Conservation (phyloP, 345 rosid species). For the Eucalyptus lansdowneana region DNA sequence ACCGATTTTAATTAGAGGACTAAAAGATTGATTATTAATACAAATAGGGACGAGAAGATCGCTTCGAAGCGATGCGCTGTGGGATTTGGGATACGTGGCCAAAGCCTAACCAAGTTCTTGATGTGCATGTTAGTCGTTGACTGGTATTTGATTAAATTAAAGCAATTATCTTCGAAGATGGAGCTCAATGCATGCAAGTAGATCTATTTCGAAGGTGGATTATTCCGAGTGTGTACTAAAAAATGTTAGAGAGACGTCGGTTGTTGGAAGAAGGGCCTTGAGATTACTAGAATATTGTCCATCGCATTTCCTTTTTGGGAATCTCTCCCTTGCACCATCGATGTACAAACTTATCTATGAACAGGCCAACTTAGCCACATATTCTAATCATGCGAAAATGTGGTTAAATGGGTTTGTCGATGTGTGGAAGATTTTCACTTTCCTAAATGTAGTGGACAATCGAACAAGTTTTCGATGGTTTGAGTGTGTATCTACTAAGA, state of each 20-base stretch:
- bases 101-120: not conserved
- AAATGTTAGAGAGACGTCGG: not conserved
- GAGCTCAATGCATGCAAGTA: not conserved
- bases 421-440: not conserved
- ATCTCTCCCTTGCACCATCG: not conserved
- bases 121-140: not conserved
- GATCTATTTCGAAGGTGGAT: not conserved
- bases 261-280: not conserved
- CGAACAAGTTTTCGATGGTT: not conserved
- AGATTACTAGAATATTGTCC: not conserved
- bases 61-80: not conserved
- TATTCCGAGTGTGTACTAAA: not conserved
- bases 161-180: not conserved
- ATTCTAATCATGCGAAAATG: not conserved
- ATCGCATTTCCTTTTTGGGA: not conserved
- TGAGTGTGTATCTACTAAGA: not conserved
- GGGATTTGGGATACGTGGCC: not conserved
- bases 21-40: not conserved
- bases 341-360: not conserved
- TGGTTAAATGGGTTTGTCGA: not conserved
- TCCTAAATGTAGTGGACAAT: not conserved
- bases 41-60: not conserved
- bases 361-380: not conserved
- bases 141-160: not conserved
- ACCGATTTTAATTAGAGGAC: not conserved